Evolutionary conservation across 805 yeast genomes (phyloP).

Genomic region (Candida loeiensis): DNA sequence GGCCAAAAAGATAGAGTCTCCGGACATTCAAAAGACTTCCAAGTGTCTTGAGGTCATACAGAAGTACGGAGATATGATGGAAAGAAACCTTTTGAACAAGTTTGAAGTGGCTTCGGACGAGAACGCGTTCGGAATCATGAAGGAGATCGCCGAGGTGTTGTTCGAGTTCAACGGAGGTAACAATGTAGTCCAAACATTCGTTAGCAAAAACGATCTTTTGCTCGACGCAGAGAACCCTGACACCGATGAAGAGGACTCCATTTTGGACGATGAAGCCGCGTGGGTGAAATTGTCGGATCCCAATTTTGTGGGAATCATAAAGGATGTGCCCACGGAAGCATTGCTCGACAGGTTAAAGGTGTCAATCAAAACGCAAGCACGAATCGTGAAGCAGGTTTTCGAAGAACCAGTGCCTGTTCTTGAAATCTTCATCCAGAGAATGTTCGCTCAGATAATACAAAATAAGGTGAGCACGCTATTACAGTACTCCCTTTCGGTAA

Average conservation of each 20-base stretch:
- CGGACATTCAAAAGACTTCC: slow-evolving; percentile 44
- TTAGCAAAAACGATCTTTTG: slow-evolving; percentile 74
- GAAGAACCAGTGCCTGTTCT: slow-evolving; percentile 65
- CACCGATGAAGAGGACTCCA: slow-evolving; percentile 21
- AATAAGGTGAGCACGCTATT: slow-evolving; percentile 55
- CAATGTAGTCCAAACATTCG: slow-evolving; percentile 76
- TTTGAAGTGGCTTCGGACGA: slow-evolving; percentile 74
- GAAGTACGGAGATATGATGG: slow-evolving; percentile 74
- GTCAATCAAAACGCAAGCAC: slow-evolving; percentile 68
- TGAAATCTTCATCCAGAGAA: slow-evolving; percentile 65
- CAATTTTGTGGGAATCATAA: slow-evolving; percentile 41
- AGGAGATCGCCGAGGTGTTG: slow-evolving; percentile 69
- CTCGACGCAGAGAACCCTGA: slow-evolving; percentile 36
- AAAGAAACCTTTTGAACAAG: slow-evolving; percentile 59
- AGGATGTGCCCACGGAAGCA: slow-evolving; percentile 50
- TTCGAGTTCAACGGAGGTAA: slow-evolving; percentile 82
- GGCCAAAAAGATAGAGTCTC: slow-evolving; percentile 60
- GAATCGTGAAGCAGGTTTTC: slow-evolving; percentile 70
- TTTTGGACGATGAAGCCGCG: slow-evolving; percentile 42
- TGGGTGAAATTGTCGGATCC: slow-evolving; percentile 68
- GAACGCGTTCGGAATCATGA: slow-evolving; percentile 67
- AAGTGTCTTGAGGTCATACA: slow-evolving; percentile 48
- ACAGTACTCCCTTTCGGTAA: slow-evolving; percentile 57
- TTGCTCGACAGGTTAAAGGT: slow-evolving; percentile 52
- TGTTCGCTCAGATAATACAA: slow-evolving; percentile 69